Conservation (phyloP, 306 rosid genomes). For the Acmispon strigosus region DNA sequence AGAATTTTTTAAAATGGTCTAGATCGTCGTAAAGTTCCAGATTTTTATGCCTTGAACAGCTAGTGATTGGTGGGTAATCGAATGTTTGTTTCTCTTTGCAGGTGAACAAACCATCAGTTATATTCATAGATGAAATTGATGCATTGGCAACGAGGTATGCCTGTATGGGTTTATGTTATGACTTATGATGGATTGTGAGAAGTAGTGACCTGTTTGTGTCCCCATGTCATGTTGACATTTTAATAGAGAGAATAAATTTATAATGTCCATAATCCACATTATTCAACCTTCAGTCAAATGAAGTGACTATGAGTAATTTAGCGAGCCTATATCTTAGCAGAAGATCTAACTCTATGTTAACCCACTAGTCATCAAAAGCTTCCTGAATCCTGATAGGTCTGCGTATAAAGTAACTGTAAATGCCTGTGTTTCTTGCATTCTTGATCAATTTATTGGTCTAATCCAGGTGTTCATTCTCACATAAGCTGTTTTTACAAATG, state of each 20-base stretch:
- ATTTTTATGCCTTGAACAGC: slow-evolving; percentile 13
- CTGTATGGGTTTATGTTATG: slow-evolving; percentile 23
- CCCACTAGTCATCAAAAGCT: slow-evolving; percentile 2
- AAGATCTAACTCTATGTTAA: neutral
- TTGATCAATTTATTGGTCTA: neutral
- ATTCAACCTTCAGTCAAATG: slow-evolving; percentile 6
- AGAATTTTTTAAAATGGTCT: slow-evolving; percentile 5
- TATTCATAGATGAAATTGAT: slow-evolving; percentile 95
- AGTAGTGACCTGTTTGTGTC: slow-evolving; percentile 10
- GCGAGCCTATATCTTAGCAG: neutral
- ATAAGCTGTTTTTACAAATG: neutral
- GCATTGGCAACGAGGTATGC: slow-evolving; percentile 88
- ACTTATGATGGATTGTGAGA: neutral
- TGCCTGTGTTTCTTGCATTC: neutral
- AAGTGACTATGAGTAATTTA: slow-evolving; percentile 3
- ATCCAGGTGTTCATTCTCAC: slow-evolving; percentile 1
- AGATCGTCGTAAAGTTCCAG: slow-evolving; percentile 14
- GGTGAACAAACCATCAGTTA: slow-evolving; percentile 97
- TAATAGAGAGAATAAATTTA: slow-evolving; percentile 1
- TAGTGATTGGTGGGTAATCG: slow-evolving; percentile 3
- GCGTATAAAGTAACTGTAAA: neutral
- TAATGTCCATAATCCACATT: neutral
- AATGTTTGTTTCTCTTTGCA: slow-evolving; percentile 39
- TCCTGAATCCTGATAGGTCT: slow-evolving; percentile 1
- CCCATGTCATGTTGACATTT: slow-evolving; percentile 2